Evolutionary conservation across 176 grass and related monocot genomes (phyloP).

Genomic region (Stipa capillata): DNA sequence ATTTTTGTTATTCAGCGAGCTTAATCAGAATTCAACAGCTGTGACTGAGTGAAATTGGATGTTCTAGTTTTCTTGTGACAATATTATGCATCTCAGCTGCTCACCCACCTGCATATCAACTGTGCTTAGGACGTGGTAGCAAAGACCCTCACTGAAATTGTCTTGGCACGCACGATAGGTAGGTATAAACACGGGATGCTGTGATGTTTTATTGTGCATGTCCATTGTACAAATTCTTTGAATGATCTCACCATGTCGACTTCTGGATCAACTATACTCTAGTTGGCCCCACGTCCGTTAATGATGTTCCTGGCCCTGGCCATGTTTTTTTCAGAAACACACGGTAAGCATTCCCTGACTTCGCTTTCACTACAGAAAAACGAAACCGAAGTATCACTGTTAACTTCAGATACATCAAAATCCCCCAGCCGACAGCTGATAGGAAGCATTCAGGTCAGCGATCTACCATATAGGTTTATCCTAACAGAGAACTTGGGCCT

Average conservation of each 20-base stretch:
- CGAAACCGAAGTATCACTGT: background rate
- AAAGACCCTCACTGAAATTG: background rate
- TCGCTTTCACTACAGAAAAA: background rate
- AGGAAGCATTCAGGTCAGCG: background rate
- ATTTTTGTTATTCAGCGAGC: background rate
- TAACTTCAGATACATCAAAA: background rate
- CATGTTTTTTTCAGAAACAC: background rate
- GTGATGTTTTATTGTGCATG: background rate
- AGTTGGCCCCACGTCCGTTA: conserved; percentile 20
- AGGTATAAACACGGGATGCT: background rate
- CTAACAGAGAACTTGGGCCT: background rate
- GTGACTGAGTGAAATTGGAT: background rate
- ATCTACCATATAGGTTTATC: background rate
- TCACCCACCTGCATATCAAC: background rate
- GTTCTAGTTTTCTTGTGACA: background rate
- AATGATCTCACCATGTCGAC: background rate
- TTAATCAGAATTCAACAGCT: background rate
- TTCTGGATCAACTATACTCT: background rate
- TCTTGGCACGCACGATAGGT: background rate
- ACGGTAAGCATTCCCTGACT: background rate
- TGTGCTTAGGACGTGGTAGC: background rate
- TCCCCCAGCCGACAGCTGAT: background rate
- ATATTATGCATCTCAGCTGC: background rate
- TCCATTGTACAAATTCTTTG: background rate
- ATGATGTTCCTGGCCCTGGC: conserved; percentile 31